phyloP scores from a whole-genome alignment of 805 yeast genomes.

The Ogataea polymorpha region DNA sequence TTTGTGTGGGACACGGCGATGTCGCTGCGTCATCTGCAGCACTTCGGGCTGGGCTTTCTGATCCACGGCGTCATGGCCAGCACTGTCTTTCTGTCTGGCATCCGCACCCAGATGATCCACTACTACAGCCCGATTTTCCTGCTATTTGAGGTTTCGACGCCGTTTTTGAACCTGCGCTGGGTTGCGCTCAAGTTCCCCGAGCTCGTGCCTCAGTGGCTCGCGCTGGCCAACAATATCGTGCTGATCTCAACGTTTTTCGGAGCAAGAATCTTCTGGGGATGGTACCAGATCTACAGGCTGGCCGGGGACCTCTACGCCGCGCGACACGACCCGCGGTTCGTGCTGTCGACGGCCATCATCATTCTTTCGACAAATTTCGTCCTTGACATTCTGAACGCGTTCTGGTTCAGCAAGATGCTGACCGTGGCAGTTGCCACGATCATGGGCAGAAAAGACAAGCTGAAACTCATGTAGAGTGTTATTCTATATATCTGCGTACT shows the following conservation, averaged over 20 bases:
- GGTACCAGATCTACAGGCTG: conserved; percentile 33
- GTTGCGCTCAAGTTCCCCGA: conserved; percentile 32
- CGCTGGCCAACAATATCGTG: conserved; percentile 33
- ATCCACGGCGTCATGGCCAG: conserved; percentile 37
- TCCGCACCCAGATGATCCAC: conserved; percentile 28
- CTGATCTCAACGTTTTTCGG: conserved; percentile 34
- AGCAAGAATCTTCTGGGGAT: conserved; percentile 37
- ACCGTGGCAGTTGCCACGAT: conserved; percentile 35
- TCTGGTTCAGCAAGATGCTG: conserved; percentile 39
- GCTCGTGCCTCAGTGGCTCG: conserved; percentile 25
- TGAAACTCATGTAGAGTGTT: conserved; percentile 30
- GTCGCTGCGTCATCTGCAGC: conserved; percentile 26
- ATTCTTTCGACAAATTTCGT: conserved; percentile 33
- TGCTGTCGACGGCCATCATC: conserved; percentile 23
- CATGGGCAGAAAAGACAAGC: conserved; percentile 28
- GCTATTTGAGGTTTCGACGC: conserved; percentile 37
- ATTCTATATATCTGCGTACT: conserved; percentile 24
- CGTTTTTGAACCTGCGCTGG: conserved; percentile 38
- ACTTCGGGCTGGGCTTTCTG: conserved; percentile 35
- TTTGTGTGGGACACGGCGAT: conserved; percentile 36
- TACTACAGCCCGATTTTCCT: conserved; percentile 35
- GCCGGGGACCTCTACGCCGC: conserved; percentile 29
- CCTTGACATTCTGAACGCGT: conserved; percentile 34
- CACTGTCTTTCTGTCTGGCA: conserved; percentile 28
- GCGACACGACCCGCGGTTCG: conserved; percentile 29